Evolutionary conservation across 495 filamentous ascomycete species (phyloP).

Genomic region (Tuber calosporum): DNA sequence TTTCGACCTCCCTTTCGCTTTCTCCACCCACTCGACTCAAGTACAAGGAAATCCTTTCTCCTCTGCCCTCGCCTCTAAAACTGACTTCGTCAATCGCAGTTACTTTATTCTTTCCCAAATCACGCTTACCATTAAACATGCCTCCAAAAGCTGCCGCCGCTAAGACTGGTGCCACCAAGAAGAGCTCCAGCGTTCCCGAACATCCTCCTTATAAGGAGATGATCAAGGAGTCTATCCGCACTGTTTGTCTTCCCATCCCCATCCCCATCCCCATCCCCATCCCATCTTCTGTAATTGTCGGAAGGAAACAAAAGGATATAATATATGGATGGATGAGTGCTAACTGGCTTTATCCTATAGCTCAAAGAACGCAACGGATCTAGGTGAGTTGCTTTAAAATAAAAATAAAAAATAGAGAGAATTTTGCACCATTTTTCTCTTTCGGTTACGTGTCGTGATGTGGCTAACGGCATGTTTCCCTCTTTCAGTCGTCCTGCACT

Average conservation of each 20-base stretch:
- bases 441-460: slow-evolving; percentile 26
- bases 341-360: slow-evolving; percentile 46
- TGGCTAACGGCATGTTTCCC: slow-evolving; percentile 12
- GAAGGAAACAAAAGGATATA: slow-evolving; percentile 10
- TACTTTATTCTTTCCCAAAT: slow-evolving; percentile 26
- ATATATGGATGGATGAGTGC: slow-evolving; percentile 21
- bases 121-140: slow-evolving; percentile 24
- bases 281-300: slow-evolving; percentile 32
- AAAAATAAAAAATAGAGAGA: too few species aligned
- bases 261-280: slow-evolving; percentile 38
- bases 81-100: slow-evolving; percentile 6
- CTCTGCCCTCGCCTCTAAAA: slow-evolving; percentile 29
- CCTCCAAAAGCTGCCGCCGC: slow-evolving; percentile 49
- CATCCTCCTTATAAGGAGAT: slow-evolving; percentile 58
- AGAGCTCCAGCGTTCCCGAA: slow-evolving; percentile 46
- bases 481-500: slow-evolving; percentile 74
- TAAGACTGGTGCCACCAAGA: slow-evolving; percentile 47
- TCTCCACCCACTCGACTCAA: slow-evolving; percentile 14
- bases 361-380: slow-evolving; percentile 60
- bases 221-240: slow-evolving; percentile 63
- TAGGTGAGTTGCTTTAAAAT: slow-evolving; percentile 53
- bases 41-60: slow-evolving; percentile 13
- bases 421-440: neutral
- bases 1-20: slow-evolving; percentile 38
- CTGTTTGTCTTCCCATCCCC: slow-evolving; percentile 50